These are phyloP conservation scores for Suillus hirtellus DNA, from an alignment of 768 basidiomycete species.

Conservation along the genomic window DNA sequence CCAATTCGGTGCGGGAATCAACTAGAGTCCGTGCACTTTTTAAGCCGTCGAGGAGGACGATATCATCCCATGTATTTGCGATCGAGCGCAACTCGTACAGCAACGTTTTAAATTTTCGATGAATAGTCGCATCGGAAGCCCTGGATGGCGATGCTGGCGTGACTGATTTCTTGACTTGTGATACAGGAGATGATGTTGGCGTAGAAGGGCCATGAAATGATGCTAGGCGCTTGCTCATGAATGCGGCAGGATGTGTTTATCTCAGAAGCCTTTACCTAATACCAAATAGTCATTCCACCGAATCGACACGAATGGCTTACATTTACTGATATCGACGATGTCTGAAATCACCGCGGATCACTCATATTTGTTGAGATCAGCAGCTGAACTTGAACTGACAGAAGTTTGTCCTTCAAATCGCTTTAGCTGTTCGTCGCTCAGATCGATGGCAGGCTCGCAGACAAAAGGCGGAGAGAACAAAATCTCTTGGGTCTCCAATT, in stretches of 20 bases:
- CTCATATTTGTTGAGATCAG: conserved; percentile 29
- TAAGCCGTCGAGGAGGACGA: conserved; percentile 77
- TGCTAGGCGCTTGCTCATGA: conserved; percentile 60
- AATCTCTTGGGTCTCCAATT: conserved; percentile 77
- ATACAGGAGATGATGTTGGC: conserved; percentile 66
- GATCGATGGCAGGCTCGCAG: conserved; percentile 55
- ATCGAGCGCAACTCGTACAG: conserved; percentile 67
- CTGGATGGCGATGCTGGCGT: conserved; percentile 47
- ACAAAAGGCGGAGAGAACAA: conserved; percentile 69
- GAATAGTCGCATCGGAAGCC: conserved; percentile 68
- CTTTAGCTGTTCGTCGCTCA: conserved; percentile 2
- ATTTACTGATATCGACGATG: background rate
- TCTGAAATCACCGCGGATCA: conserved; percentile 25
- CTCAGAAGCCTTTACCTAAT: conserved; percentile 14
- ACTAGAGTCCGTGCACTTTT: conserved; percentile 71
- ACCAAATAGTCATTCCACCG: background rate
- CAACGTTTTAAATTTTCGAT: conserved; percentile 70
- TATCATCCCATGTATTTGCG: conserved; percentile 79
- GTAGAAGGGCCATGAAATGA: conserved; percentile 83
- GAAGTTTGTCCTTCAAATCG: conserved; percentile 20
- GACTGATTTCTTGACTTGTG: conserved; percentile 37
- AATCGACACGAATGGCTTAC: background rate
- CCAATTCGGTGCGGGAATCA: conserved; percentile 80
- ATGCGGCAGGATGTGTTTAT: conserved; percentile 13
- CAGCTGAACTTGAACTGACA: conserved; percentile 33